phyloP scores from a whole-genome alignment of 768 basidiomycete genomes.

The Hortiboletus campestris region DNA sequence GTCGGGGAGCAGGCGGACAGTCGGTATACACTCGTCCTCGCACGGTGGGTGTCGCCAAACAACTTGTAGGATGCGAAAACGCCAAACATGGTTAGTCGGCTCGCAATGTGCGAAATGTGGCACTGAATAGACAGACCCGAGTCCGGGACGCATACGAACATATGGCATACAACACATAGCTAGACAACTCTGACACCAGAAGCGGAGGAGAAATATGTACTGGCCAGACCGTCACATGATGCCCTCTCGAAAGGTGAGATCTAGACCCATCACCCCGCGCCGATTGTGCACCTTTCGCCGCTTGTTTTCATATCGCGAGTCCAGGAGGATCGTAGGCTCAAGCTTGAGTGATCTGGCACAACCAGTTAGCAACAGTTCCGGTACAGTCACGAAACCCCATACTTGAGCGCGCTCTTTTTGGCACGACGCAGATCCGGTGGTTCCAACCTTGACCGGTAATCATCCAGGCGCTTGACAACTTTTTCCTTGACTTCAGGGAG shows the following conservation, averaged over 20 bases:
- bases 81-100: conserved; percentile 19
- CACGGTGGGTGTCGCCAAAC: conserved; percentile 19
- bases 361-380: conserved; percentile 1
- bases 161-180: conserved; percentile 4
- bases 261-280: conserved; percentile 7
- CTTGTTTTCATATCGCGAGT: conserved; percentile 1
- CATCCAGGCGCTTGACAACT: conserved; percentile 22
- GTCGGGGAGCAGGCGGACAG: neutral
- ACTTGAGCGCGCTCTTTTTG: conserved; percentile 23
- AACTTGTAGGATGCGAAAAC: conserved; percentile 8
- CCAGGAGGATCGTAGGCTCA: conserved; percentile 28
- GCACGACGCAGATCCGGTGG: conserved; percentile 22
- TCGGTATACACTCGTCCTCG: conserved; percentile 8
- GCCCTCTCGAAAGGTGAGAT: conserved; percentile 12
- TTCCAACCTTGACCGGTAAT: conserved; percentile 20
- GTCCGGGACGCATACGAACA: neutral
- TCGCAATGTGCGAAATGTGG: conserved; percentile 28
- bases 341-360: conserved; percentile 23
- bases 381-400: neutral
- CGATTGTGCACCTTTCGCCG: conserved; percentile 3
- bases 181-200: neutral
- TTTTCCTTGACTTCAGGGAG: conserved; percentile 36
- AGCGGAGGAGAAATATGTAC: neutral
- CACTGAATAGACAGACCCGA: neutral
- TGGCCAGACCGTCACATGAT: conserved; percentile 18